Evolutionary conservation across 345 rosid species (phyloP).

Genomic region (Carallia brachiata): DNA sequence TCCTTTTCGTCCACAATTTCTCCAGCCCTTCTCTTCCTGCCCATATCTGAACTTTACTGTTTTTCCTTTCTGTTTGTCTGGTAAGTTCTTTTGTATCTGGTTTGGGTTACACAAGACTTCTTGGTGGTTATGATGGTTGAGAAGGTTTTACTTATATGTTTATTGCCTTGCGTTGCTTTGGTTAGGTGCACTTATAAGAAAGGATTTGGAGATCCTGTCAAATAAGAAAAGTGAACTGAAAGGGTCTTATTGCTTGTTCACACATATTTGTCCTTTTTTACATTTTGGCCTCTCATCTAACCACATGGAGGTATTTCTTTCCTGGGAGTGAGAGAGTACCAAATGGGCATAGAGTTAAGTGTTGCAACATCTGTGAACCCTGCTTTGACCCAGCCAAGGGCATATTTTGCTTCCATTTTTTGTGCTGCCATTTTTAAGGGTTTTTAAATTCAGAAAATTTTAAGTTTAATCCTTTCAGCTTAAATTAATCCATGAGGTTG

Average conservation of each 20-base stretch:
- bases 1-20: slow-evolving; percentile 29
- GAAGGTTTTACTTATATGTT: neutral
- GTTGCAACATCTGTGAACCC: neutral
- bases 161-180: slow-evolving; percentile 1
- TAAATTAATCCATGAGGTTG: neutral
- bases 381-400: slow-evolving; percentile 30
- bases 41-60: slow-evolving; percentile 30
- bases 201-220: slow-evolving; percentile 34
- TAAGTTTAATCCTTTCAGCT: neutral
- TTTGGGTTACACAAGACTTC: neutral
- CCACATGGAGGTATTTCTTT: slow-evolving; percentile 26
- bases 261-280: slow-evolving; percentile 24
- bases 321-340: slow-evolving; percentile 6
- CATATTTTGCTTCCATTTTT: neutral
- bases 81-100: neutral
- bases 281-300: slow-evolving; percentile 16
- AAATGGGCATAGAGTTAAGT: neutral
- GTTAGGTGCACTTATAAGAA: slow-evolving; percentile 24
- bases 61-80: neutral
- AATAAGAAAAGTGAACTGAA: slow-evolving; percentile 24
- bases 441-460: neutral
- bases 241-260: slow-evolving; percentile 31
- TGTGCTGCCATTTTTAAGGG: too few relatives aligned
- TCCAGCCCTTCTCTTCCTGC: slow-evolving; percentile 46
- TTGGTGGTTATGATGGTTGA: neutral